Conservation (phyloP, 2,329 filamentous ascomycete genomes). For the Colletotrichum acutatum region DNA sequence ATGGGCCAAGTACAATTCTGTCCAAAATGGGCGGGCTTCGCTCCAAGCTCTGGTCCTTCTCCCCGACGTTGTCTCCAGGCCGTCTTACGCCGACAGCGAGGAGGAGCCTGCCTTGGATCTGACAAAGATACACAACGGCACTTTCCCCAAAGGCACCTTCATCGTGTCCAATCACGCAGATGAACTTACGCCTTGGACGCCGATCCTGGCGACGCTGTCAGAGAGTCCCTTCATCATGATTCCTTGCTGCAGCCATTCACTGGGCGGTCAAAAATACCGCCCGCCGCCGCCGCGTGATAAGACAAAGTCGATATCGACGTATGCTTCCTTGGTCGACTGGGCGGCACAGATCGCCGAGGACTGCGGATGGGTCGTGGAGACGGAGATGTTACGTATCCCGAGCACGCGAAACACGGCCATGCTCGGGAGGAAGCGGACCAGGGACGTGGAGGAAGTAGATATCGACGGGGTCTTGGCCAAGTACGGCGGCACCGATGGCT, state of each 20-base stretch:
- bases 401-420: slow-evolving; percentile 89
- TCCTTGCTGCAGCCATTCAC: slow-evolving; percentile 92
- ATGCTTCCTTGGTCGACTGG: slow-evolving; percentile 86
- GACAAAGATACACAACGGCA: slow-evolving; percentile 63
- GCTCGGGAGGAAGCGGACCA: slow-evolving; percentile 68
- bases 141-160: slow-evolving; percentile 81
- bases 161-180: slow-evolving; percentile 98
- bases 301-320: slow-evolving; percentile 72
- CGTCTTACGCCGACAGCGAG: slow-evolving; percentile 20
- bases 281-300: slow-evolving; percentile 67
- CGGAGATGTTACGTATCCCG: slow-evolving; percentile 89
- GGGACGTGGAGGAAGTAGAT: slow-evolving; percentile 46
- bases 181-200: slow-evolving; percentile 96
- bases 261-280: slow-evolving; percentile 80
- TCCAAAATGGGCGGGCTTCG: slow-evolving; percentile 36
- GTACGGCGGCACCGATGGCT: slow-evolving; percentile 68
- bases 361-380: slow-evolving; percentile 81
- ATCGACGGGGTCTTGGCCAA: slow-evolving; percentile 57
- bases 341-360: slow-evolving; percentile 75
- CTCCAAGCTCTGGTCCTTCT: slow-evolving; percentile 62
- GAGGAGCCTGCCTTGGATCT: slow-evolving; percentile 32
- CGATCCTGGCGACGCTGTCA: slow-evolving; percentile 82
- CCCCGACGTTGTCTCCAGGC: slow-evolving; percentile 52
- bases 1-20: slow-evolving; percentile 76
- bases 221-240: slow-evolving; percentile 89